Evolutionary conservation across 2,329 filamentous ascomycete genomes (phyloP), one percentile per base, ranked within the genome.

Genomic region (Nigrospora sphaerica): DNA sequence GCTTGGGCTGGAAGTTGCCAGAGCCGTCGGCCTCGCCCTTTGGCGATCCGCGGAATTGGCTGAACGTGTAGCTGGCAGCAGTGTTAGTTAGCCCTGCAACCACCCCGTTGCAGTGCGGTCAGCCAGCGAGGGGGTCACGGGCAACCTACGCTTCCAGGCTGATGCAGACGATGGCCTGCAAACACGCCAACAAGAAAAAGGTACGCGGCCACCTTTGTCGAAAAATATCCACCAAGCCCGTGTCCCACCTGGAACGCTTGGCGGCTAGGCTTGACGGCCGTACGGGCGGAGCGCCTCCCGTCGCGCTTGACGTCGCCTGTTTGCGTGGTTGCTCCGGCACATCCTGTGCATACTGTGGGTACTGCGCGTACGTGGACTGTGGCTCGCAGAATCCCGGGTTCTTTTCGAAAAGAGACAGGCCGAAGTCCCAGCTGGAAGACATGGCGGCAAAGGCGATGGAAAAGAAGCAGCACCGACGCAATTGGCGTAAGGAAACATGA

Each of bases 191-290:
- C 52, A 81, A 65, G 68, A 95, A 81, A 63, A 97, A 97, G 50
- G 81, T 73, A 75, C 89, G 91, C 13, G 91, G 90, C 92, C 93
- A 98, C 60, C 77, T 80, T 47, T 87, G 86, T 62, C 83, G 87
- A 57, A 95, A 84, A 56, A 86, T 81, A 62, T 90, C 92, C 72
- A 91, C 81, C 56, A 68, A 80, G 58, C 61, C 61, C 54, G 61
- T 59, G 52, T 58, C 63, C 59, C 65, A 60, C 46, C 55, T 56
- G 46, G 49, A 54, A 36, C 52, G 23, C 54, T 39, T 52, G 56
- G 52, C 56, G 61, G 46, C 57, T 63, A 48, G 61, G 63, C n/a
- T 58, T 53, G 42, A 60, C 53, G 46, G 57, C 52, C 42, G 65
- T 56, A 52, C 68, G 65, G 46, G 60, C 62, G 46, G 63, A 56